Base-by-base conservation (phyloP, 805 yeast genomes). In the Nadsonia fulvescens region DNA sequence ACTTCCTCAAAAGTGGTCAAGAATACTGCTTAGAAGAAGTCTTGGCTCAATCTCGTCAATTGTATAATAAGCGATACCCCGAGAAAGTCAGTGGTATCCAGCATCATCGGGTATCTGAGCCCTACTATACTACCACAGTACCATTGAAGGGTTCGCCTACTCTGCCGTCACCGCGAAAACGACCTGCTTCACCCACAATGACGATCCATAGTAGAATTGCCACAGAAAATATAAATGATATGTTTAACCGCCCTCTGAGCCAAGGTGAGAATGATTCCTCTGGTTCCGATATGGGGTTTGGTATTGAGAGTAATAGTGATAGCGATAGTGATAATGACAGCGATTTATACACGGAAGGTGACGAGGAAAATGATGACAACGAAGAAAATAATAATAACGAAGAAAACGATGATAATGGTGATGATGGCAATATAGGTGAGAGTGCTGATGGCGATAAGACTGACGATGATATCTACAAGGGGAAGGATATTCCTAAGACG, bases 181-280 rank as follows among this genome's bases (percentile, higher is more conserved):
- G 25, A 3, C 29, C 29, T 5, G 25, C 29, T 8, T 74, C 91
- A 0, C 92, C 91, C 1, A 81, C 93, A 0, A 61, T 75, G 35
- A 82, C 94, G 0, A 51, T 72, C 41, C 73, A 63, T 42, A 74
- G 93, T 1, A 67, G 68, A 26, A 67, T 69, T 39, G 86, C 93
- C 2, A 63, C 69, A 30, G 65, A 67, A 28, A 93, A 79, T 37
- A 71, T 81, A 0, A 54, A 63, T 34, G 61, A 66, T 9, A 76
- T 81, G 81, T 76, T 79, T 44, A 77, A 36, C 19, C 40, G 38
- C 31, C 42, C 45, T 4, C 22, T 40, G 11, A 34, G 37, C n/a
- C n/a, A n/a, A n/a, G n/a, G n/a, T n/a, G n/a, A n/a, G n/a, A n/a
- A n/a, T n/a, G n/a, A n/a, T n/a, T n/a, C n/a, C n/a, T n/a, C n/a